Conservation (phyloP, 2,329 filamentous ascomycete genomes). For the Cordyceps cicadae region DNA sequence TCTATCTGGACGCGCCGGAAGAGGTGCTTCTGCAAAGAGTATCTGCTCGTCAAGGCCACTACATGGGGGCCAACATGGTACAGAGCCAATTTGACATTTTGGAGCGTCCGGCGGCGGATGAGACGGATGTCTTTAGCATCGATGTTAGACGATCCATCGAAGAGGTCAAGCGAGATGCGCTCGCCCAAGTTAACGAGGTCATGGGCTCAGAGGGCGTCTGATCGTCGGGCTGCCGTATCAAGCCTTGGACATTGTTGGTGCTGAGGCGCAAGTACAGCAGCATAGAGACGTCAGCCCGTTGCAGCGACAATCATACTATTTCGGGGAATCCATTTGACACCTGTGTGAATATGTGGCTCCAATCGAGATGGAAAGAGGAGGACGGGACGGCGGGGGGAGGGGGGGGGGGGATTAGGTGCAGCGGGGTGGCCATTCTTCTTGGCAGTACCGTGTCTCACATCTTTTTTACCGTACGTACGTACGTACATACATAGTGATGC, state of each 20-base stretch:
- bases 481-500: too few species aligned
- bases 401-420: background rate
- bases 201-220: slow-evolving; percentile 27
- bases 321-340: background rate
- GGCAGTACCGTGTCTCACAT: slow-evolving; percentile 1
- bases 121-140: slow-evolving; percentile 63
- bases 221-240: background rate
- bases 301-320: too few species aligned
- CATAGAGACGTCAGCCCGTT: too few species aligned
- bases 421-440: background rate
- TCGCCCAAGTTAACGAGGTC: slow-evolving; percentile 47
- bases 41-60: slow-evolving; percentile 67
- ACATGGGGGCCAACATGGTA: slow-evolving; percentile 95
- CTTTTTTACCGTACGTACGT: background rate
- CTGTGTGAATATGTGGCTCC: background rate
- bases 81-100: slow-evolving; percentile 81
- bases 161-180: slow-evolving; percentile 52
- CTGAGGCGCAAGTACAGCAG: too few species aligned
- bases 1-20: slow-evolving; percentile 78
- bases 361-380: background rate
- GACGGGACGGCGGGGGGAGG: background rate
- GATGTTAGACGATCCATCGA: slow-evolving; percentile 55
- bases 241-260: too few species aligned
- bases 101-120: slow-evolving; percentile 68
- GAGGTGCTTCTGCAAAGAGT: slow-evolving; percentile 70